Evolutionary conservation across 1,139 yeast species (phyloP).

Genomic region (Zygosaccharomyces sapae): DNA sequence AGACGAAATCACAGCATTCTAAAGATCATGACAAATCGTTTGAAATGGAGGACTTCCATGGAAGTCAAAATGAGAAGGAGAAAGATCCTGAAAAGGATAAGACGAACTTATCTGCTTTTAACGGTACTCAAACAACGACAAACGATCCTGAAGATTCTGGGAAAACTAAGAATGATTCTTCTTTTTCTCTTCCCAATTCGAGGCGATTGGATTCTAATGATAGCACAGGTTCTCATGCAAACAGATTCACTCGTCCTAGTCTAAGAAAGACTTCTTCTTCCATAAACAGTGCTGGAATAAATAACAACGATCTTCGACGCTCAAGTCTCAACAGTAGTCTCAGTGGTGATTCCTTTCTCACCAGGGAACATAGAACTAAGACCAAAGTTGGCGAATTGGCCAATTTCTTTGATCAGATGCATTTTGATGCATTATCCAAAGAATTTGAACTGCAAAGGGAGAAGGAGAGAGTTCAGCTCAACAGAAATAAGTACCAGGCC

Average conservation of each 20-base stretch:
- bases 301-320: slow-evolving; percentile 10
- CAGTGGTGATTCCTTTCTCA: slow-evolving; percentile 19
- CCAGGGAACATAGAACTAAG: slow-evolving; percentile 26
- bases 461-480: slow-evolving; percentile 61
- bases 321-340: slow-evolving; percentile 17
- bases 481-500: slow-evolving; percentile 64
- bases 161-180: not conserved
- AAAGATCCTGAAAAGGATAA: slow-evolving; percentile 2
- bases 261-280: slow-evolving; percentile 9
- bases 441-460: slow-evolving; percentile 90
- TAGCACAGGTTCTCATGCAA: not conserved
- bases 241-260: slow-evolving; percentile 5
- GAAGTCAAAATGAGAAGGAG: slow-evolving; percentile 1
- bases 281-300: slow-evolving; percentile 10
- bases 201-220: not conserved
- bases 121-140: not conserved
- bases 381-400: slow-evolving; percentile 61
- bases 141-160: not conserved
- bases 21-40: slow-evolving; percentile 9
- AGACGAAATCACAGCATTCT: slow-evolving; percentile 19
- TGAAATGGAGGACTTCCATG: slow-evolving; percentile 3
- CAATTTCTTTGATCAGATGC: slow-evolving; percentile 66
- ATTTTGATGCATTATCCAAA: slow-evolving; percentile 72
- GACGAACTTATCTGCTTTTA: not conserved
- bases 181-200: not conserved